phyloP scores from a whole-genome alignment of 257 asterid genomes.

The Jaltomata sinuosa region DNA sequence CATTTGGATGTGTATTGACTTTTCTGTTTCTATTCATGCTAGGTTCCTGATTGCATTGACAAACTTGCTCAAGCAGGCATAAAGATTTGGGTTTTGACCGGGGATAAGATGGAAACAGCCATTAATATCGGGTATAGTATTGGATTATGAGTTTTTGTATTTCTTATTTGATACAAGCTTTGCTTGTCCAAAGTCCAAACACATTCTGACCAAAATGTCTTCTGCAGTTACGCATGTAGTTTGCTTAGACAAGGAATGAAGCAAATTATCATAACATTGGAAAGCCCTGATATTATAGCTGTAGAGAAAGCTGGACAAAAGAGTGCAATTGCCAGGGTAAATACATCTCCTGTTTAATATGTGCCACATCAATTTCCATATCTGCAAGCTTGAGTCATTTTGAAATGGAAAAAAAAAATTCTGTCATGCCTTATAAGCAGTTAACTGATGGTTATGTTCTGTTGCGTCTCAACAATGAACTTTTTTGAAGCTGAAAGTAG shows the following conservation, averaged over 20 bases:
- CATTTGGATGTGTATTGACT: neutral
- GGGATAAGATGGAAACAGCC: conserved; percentile 98
- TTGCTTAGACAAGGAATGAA: conserved; percentile 99
- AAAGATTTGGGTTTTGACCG: conserved; percentile 89
- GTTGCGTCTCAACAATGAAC: neutral
- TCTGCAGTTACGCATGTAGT: conserved; percentile 87
- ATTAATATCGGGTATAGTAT: conserved; percentile 72
- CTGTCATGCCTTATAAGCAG: neutral
- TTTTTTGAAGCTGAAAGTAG: neutral
- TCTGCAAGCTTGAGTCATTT: neutral
- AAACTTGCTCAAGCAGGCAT: conserved; percentile 91
- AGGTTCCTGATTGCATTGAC: conserved; percentile 98
- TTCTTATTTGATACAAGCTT: neutral
- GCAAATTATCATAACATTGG: conserved; percentile 59
- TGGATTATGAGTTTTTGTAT: neutral
- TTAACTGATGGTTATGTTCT: neutral
- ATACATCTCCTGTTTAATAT: neutral
- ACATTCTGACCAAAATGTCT: conserved; percentile 23
- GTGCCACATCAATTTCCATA: neutral
- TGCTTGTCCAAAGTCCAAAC: neutral
- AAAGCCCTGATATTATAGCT: conserved; percentile 57
- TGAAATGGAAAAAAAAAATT: neutral
- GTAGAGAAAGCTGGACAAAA: conserved; percentile 70
- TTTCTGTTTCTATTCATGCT: conserved; percentile 11
- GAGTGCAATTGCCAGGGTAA: conserved; percentile 71